Evolutionary conservation across 176 grass and related monocot genomes (phyloP).

Genomic region (Triticum turgidum): DNA sequence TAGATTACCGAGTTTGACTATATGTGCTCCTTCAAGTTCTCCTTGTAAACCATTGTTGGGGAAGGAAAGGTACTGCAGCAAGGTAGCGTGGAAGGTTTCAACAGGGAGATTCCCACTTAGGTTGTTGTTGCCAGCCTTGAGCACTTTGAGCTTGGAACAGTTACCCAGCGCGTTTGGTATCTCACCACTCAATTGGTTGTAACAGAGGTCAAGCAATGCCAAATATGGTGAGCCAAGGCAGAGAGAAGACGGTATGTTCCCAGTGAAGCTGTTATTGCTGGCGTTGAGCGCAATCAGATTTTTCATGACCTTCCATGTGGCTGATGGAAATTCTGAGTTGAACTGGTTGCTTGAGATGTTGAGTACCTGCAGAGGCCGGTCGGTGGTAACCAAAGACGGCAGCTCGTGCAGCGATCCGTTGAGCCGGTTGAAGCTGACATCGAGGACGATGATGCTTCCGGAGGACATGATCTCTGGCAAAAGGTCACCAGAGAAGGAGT

Average conservation of each 20-base stretch:
- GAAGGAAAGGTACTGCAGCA: conserved; percentile 7
- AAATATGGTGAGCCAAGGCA: not conserved
- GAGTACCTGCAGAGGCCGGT: conserved; percentile 2
- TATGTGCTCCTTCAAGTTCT: not conserved
- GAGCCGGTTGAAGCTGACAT: conserved; percentile 28
- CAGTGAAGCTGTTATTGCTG: conserved; percentile 10
- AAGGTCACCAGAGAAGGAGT: not conserved
- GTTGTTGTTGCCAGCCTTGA: conserved; percentile 17
- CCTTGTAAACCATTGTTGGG: conserved; percentile 11
- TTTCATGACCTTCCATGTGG: not conserved
- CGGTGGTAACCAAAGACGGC: not conserved
- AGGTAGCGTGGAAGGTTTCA: not conserved
- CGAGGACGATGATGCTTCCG: not conserved
- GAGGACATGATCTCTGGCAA: not conserved
- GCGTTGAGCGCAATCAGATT: not conserved
- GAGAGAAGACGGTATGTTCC: not conserved
- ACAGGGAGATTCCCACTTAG: conserved; percentile 5
- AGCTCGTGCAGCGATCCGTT: not conserved
- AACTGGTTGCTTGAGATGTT: conserved; percentile 26
- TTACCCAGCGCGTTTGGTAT: not conserved
- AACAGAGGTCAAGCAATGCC: conserved; percentile 17
- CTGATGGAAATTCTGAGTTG: not conserved
- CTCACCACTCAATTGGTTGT: conserved; percentile 17
- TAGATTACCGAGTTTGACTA: conserved; percentile 27
- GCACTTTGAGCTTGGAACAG: conserved; percentile 18